Evolutionary conservation across 2,329 filamentous ascomycete genomes (phyloP).

Genomic region (Fusarium scirpi): DNA sequence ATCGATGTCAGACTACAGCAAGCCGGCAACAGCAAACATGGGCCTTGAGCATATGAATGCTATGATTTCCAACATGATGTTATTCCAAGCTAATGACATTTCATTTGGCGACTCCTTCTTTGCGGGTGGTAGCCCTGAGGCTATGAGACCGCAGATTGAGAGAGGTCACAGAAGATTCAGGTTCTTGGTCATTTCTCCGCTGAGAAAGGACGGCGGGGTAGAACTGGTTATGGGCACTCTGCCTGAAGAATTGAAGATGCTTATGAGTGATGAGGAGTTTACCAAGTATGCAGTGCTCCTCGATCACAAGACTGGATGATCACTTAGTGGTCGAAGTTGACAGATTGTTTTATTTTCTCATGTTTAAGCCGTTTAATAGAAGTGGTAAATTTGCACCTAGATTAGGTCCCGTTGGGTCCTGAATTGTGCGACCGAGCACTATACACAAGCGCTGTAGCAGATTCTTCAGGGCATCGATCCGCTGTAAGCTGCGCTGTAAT

Average conservation of each 20-base stretch:
- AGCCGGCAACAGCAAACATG: conserved; percentile 21
- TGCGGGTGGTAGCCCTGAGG: conserved; percentile 4
- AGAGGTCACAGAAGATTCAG: neutral
- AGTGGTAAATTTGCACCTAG: neutral
- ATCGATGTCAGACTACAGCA: conserved; percentile 14
- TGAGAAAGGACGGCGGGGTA: conserved; percentile 6
- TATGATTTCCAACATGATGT: conserved; percentile 19
- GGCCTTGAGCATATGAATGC: conserved; percentile 15
- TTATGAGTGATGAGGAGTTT: conserved; percentile 11
- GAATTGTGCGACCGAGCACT: neutral
- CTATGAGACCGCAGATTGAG: conserved; percentile 16
- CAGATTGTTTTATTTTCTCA: no score
- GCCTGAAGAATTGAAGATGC: conserved; percentile 16
- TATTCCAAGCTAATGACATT: conserved; percentile 9
- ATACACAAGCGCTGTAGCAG: neutral
- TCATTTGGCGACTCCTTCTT: conserved; percentile 14
- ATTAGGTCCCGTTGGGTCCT: no score
- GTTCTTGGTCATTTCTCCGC: conserved; percentile 12
- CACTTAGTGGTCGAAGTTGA: neutral
- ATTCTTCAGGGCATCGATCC: neutral
- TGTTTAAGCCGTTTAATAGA: neutral
- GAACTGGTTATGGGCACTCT: conserved; percentile 3
- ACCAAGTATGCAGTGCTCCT: conserved; percentile 4
- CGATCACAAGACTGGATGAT: conserved; percentile 2
- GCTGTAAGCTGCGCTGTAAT: neutral